Evolutionary conservation across 306 rosid species (phyloP).

Genomic region (Cucurbita argyrosperma): DNA sequence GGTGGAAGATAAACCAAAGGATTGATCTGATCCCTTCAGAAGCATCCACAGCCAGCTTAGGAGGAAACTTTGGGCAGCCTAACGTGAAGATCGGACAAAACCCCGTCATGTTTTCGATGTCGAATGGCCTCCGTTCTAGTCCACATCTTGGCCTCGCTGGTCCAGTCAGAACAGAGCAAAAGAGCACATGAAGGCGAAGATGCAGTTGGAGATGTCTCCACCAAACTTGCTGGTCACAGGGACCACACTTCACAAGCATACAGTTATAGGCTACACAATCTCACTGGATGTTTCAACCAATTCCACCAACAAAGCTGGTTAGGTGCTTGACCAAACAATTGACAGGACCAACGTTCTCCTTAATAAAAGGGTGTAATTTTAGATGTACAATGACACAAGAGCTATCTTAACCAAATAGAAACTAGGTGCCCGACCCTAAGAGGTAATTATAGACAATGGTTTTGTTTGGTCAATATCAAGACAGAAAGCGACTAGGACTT

Average conservation of each 20-base stretch:
- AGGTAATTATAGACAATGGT: not conserved
- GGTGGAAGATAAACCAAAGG: not conserved
- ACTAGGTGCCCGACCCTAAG: not conserved
- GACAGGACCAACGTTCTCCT: not conserved
- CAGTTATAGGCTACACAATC: not conserved
- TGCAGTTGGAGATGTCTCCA: not conserved
- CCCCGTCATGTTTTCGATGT: not conserved
- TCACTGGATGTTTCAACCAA: not conserved
- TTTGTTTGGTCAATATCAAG: not conserved
- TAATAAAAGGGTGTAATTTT: not conserved
- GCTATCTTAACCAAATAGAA: not conserved
- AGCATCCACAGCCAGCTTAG: constrained; percentile 1
- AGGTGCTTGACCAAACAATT: not conserved
- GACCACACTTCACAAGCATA: constrained; percentile 5
- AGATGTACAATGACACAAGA: not conserved
- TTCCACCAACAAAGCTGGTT: not conserved
- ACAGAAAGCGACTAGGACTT: not conserved
- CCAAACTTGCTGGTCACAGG: constrained; percentile 4
- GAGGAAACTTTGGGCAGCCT: not conserved
- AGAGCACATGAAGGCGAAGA: not conserved
- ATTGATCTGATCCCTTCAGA: constrained; percentile 1
- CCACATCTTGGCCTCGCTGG: constrained; percentile 9
- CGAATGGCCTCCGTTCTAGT: not conserved
- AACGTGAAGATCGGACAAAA: not conserved
- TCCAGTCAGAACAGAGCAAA: not conserved